Evolutionary conservation across 805 yeast genomes (phyloP).

Genomic region (Wickerhamomyces bovis): DNA sequence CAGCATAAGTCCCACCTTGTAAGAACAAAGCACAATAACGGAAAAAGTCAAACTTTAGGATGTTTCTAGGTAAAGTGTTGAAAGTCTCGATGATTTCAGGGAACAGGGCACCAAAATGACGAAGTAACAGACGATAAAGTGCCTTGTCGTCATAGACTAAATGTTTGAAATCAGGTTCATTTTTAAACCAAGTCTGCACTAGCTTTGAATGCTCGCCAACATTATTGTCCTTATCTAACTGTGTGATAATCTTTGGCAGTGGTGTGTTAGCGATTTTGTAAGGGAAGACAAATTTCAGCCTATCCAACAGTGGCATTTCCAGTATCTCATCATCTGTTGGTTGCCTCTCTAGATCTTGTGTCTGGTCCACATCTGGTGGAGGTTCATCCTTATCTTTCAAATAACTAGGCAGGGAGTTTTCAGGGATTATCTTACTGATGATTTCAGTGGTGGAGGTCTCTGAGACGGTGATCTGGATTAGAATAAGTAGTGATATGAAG

Average conservation of each 20-base stretch:
- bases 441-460: background rate
- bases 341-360: background rate
- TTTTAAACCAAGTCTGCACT: slow-evolving; percentile 7
- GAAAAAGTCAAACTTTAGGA: slow-evolving; percentile 49
- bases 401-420: background rate
- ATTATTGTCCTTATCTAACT: slow-evolving; percentile 39
- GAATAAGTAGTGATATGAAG: background rate
- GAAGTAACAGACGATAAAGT: slow-evolving; percentile 18
- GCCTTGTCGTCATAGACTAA: slow-evolving; percentile 31
- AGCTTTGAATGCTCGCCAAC: slow-evolving; percentile 26
- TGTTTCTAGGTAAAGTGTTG: slow-evolving; percentile 44
- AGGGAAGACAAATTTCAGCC: slow-evolving; percentile 11
- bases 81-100: slow-evolving; percentile 52
- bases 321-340: slow-evolving; percentile 1
- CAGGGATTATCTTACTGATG: background rate
- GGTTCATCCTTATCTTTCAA: background rate
- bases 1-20: slow-evolving; percentile 58
- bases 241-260: slow-evolving; percentile 13
- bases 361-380: background rate
- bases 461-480: background rate
- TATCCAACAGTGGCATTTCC: slow-evolving; percentile 10
- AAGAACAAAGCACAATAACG: slow-evolving; percentile 46
- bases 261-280: slow-evolving; percentile 19
- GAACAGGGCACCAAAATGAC: slow-evolving; percentile 29
- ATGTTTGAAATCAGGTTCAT: slow-evolving; percentile 11